phyloP scores from a whole-genome alignment of 2,329 filamentous ascomycete genomes.

The Ophidiomyces ophidiicola region DNA sequence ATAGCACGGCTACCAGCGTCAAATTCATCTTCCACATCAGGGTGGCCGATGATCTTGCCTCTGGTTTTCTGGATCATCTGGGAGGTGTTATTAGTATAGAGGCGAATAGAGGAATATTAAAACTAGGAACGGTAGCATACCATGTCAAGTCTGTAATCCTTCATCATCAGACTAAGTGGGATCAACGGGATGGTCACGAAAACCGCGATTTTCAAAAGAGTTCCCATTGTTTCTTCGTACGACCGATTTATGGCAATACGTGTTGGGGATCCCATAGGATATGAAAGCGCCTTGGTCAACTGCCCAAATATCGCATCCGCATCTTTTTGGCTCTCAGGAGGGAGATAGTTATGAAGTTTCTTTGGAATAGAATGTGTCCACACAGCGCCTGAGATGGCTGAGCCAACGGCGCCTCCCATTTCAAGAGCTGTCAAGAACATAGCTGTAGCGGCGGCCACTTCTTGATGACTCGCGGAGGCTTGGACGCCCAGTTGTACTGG shows the following conservation, averaged over 20 bases:
- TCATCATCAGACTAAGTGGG: conserved; percentile 44
- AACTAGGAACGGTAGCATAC: conserved; percentile 17
- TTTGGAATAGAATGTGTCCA: conserved; percentile 50
- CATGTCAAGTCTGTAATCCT: conserved; percentile 47
- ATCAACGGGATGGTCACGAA: conserved; percentile 46
- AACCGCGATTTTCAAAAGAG: conserved; percentile 44
- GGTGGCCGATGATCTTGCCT: conserved; percentile 13
- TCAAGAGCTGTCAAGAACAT: conserved; percentile 49
- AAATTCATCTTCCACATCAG: conserved; percentile 7
- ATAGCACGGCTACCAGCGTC: background rate
- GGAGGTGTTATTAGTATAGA: conserved; percentile 4
- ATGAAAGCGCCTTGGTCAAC: conserved; percentile 45
- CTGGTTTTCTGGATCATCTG: conserved; percentile 15
- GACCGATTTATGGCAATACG: conserved; percentile 50
- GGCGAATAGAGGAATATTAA: background rate
- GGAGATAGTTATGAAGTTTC: conserved; percentile 41
- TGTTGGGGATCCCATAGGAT: conserved; percentile 44
- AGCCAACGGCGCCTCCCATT: conserved; percentile 49
- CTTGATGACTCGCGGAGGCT: conserved; percentile 48
- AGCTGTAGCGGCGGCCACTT: conserved; percentile 50
- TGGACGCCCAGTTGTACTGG: conserved; percentile 49
- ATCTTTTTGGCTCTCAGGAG: conserved; percentile 33
- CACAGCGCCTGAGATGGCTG: conserved; percentile 50
- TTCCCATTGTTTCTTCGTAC: conserved; percentile 54
- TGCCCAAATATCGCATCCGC: conserved; percentile 40